Evolutionary conservation across 202 grass and related monocot species (phyloP).

Genomic region (Carex sylvatica): DNA sequence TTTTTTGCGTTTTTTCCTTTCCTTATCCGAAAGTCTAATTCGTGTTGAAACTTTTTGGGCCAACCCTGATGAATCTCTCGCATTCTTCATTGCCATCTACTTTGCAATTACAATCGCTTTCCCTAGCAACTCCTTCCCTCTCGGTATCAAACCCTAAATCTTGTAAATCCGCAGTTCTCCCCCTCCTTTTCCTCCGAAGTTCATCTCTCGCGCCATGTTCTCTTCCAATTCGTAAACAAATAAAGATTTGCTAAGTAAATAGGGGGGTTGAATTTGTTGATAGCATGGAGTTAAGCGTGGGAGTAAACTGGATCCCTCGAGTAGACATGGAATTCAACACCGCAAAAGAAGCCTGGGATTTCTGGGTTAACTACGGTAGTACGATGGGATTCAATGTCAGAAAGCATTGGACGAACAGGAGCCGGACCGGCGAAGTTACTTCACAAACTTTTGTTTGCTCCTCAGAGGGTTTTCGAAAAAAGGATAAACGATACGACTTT

Average conservation of each 20-base stretch:
- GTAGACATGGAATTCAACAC: conserved; percentile 4
- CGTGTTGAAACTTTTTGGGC: too few species aligned
- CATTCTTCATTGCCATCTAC: too few species aligned
- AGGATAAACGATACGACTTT: neutral
- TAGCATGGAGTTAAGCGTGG: neutral
- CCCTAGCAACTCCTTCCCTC: too few species aligned
- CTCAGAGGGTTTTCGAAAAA: neutral
- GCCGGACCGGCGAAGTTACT: neutral
- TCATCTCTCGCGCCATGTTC: neutral
- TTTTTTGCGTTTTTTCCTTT: too few species aligned
- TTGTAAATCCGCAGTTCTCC: too few species aligned
- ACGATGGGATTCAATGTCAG: conserved; percentile 10
- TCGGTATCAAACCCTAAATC: too few species aligned
- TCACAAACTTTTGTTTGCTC: neutral
- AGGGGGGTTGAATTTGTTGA: neutral
- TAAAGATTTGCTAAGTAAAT: neutral
- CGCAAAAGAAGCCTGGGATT: conserved; percentile 14
- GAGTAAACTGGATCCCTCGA: neutral
- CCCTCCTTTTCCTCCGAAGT: neutral
- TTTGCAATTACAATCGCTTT: too few species aligned
- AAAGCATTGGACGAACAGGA: neutral
- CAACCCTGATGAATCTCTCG: too few species aligned
- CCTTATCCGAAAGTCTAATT: too few species aligned
- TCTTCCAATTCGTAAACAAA: neutral
- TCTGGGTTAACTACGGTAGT: conserved; percentile 12